Evolutionary conservation across 2,329 filamentous ascomycete genomes (phyloP), one percentile per base, ranked within the genome.

Genomic region (Fusarium annulatum): DNA sequence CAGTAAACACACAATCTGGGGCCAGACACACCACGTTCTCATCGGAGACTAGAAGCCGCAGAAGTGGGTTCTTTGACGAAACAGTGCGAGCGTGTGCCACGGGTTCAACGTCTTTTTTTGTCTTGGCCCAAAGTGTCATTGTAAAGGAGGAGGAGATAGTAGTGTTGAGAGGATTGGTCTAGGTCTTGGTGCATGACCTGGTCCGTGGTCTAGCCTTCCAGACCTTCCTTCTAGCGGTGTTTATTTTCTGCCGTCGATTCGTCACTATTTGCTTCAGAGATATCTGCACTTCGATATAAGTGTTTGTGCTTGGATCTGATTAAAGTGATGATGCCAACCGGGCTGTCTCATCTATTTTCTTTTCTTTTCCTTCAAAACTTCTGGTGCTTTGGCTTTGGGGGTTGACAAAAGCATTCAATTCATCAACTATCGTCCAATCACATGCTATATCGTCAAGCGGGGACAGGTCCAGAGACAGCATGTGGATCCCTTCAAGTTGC

Each of bases 61-160:
- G 61, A 41, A 69, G 72, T 74, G 71, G 72, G 43, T 59, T 74
- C 53, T 33, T n/a, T 33, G 36, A 53, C 26, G 59, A 63, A 71
- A 61, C 59, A 59, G 58, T 39, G 64, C 64, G 55, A 69, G 65
- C 55, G 33, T 71, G 65, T 64, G 72, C 64, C 64, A 64, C 72
- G 49, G 72, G 41, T 73, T 72, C 72, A 74, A 74, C 72, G 68
- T 69, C 67, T 73, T 73, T 68, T 70, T 70, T 60, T 53, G 58
- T 57, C 62, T 48, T 64, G 48, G 43, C 56, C 49, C 28, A 36
- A 59, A 61, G 41, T 45, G 51, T 26, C 21, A 55, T 33, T 51
- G 48, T 42, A 15, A 49, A 51, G 30, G 48, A 59, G 41, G 48
- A 53, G 45, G 48, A 55, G 45, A n/a, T 28, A 38, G 48, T 67